phyloP scores from a whole-genome alignment of 1,284 basidiomycete genomes.

The Boletus semigastroideus region DNA sequence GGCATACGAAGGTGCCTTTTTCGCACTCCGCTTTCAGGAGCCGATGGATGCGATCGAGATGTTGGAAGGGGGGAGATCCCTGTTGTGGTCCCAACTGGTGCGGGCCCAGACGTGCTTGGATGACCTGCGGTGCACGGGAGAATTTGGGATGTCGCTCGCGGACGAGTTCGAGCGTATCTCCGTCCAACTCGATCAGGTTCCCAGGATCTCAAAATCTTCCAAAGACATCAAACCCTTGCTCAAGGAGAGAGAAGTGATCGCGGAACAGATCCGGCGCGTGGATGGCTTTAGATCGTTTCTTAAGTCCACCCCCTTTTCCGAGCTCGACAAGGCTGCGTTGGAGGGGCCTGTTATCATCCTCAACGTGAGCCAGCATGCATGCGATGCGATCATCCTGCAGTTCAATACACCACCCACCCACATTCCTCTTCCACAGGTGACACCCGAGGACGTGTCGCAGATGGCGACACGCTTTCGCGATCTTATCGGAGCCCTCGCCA shows the following conservation, averaged over 20 bases:
- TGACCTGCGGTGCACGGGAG: slow-evolving; percentile 24
- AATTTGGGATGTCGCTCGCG: slow-evolving; percentile 20
- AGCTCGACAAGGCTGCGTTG: slow-evolving; percentile 28
- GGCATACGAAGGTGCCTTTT: slow-evolving; percentile 21
- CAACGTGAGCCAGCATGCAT: slow-evolving; percentile 27
- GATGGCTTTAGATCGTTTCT: slow-evolving; percentile 33
- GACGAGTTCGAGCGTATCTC: slow-evolving; percentile 25
- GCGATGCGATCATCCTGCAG: slow-evolving; percentile 30
- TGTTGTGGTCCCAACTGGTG: slow-evolving; percentile 30
- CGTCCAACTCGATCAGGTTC: slow-evolving; percentile 19
- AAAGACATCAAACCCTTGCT: slow-evolving; percentile 21
- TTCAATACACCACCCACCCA: slow-evolving; percentile 13
- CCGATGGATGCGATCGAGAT: slow-evolving; percentile 23
- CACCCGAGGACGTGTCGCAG: slow-evolving; percentile 14
- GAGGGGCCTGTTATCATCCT: slow-evolving; percentile 37
- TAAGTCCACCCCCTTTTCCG: slow-evolving; percentile 19
- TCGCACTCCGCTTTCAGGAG: slow-evolving; percentile 22
- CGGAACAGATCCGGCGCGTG: slow-evolving; percentile 28
- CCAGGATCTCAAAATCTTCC: slow-evolving; percentile 6
- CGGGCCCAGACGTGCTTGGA: slow-evolving; percentile 24
- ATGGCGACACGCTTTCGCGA: slow-evolving; percentile 23
- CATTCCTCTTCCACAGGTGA: slow-evolving; percentile 20
- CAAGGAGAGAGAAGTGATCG: slow-evolving; percentile 22
- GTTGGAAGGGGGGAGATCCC: slow-evolving; percentile 23
- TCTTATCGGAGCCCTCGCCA: slow-evolving; percentile 1